These are phyloP conservation scores for Solanum pinnatisectum DNA, from an alignment of 257 asterid genomes.

Conservation along the genomic window DNA sequence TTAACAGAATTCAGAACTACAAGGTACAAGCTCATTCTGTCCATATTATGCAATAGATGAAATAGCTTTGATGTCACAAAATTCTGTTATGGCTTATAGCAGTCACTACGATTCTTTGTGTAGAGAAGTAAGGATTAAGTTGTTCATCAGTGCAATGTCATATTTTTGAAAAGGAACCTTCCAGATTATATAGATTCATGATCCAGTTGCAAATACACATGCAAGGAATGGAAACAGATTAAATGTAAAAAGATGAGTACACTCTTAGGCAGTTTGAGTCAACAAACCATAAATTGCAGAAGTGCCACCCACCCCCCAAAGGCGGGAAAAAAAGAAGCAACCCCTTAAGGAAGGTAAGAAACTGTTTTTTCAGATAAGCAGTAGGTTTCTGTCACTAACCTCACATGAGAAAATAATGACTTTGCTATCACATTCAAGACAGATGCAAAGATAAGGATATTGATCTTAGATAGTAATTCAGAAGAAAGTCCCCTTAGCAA, in stretches of 20 bases:
- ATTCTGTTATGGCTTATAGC: not conserved
- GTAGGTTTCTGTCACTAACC: slow-evolving; percentile 37
- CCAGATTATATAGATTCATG: not conserved
- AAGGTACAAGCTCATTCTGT: not conserved
- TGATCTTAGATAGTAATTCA: slow-evolving; percentile 76
- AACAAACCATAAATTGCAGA: not conserved
- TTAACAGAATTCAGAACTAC: not conserved
- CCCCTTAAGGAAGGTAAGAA: not conserved
- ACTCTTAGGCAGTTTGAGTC: not conserved
- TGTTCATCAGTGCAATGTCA: not conserved
- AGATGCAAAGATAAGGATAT: slow-evolving; percentile 79
- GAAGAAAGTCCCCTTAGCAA: slow-evolving; percentile 68
- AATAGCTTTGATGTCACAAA: not conserved
- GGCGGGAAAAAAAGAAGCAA: not conserved
- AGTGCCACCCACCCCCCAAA: not conserved
- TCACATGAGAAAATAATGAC: slow-evolving; percentile 84
- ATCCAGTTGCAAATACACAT: not conserved
- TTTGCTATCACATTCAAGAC: slow-evolving; percentile 85
- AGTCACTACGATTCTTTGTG: not conserved
- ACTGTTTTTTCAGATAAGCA: not conserved
- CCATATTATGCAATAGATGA: not conserved
- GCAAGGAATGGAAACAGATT: not conserved
- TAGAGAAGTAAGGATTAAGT: not conserved
- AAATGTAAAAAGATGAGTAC: not conserved
- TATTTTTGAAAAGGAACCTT: not conserved